Evolutionary conservation across 2,329 filamentous ascomycete species (phyloP).

Genomic region (Pezicula carpinea): DNA sequence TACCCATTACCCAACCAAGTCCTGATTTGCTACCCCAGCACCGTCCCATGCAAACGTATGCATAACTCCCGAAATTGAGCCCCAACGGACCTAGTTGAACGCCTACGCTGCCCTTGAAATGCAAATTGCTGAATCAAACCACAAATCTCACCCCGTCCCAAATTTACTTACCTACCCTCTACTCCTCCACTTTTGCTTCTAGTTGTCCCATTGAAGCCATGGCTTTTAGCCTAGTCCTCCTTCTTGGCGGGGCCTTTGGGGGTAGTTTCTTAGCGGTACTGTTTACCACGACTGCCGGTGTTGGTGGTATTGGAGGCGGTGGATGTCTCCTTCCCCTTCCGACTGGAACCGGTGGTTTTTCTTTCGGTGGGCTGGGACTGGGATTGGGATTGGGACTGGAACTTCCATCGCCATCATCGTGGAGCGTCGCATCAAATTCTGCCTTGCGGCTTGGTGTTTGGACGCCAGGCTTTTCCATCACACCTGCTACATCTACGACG

Average conservation of each 20-base stretch:
- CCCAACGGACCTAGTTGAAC: not conserved
- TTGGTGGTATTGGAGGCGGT: conserved; percentile 22
- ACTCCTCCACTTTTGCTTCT: not conserved
- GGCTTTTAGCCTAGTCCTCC: conserved; percentile 26
- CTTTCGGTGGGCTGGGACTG: conserved; percentile 8
- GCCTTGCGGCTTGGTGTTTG: conserved; percentile 68
- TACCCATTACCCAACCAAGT: no score
- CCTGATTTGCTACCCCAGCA: no score
- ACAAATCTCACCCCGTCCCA: not conserved
- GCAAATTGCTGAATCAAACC: not conserved
- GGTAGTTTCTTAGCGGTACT: conserved; percentile 25
- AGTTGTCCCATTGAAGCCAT: conserved; percentile 13
- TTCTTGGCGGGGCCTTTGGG: conserved; percentile 27
- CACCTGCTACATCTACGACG: conserved; percentile 71
- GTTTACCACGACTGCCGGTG: conserved; percentile 13
- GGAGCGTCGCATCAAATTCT: conserved; percentile 22
- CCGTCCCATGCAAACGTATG: no score
- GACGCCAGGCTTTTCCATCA: conserved; percentile 77
- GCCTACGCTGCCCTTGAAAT: not conserved
- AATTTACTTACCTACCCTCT: not conserved
- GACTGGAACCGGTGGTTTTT: conserved; percentile 13
- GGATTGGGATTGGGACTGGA: not conserved
- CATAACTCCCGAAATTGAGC: no score
- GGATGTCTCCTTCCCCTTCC: conserved; percentile 17
- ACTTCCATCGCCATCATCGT: conserved; percentile 19